phyloP scores from a whole-genome alignment of 345 rosid species.

The Pugionium cornutum region DNA sequence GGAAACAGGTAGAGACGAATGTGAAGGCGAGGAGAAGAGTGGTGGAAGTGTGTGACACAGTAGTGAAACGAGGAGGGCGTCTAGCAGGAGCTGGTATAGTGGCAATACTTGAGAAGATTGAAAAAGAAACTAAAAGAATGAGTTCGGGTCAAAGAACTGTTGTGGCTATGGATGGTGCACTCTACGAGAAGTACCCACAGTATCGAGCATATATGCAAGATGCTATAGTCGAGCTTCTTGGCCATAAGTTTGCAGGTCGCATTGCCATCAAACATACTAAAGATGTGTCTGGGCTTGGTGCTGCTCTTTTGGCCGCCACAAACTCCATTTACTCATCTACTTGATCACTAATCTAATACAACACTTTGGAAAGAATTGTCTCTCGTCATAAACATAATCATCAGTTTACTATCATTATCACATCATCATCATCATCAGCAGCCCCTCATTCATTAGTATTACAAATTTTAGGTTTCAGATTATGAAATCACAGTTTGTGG shows the following conservation, averaged over 20 bases:
- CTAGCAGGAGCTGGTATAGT: constrained; percentile 94
- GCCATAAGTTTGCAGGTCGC: constrained; percentile 50
- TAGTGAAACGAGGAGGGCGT: constrained; percentile 72
- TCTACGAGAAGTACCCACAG: constrained; percentile 71
- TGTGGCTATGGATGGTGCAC: constrained; percentile 87
- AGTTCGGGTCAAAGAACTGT: constrained; percentile 62
- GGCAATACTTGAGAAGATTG: constrained; percentile 77
- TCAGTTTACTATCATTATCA: too few relatives aligned
- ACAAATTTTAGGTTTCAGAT: too few relatives aligned
- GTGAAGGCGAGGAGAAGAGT: constrained; percentile 53
- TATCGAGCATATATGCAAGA: constrained; percentile 66
- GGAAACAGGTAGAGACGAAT: constrained; percentile 54
- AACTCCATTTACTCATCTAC: constrained; percentile 52
- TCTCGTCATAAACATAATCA: too few relatives aligned
- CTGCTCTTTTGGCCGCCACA: constrained; percentile 83
- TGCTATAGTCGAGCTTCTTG: constrained; percentile 69
- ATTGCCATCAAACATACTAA: constrained; percentile 66
- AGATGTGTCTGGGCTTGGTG: constrained; percentile 91
- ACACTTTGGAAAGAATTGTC: too few relatives aligned
- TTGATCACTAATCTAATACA: too few relatives aligned
- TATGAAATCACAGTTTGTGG: too few relatives aligned
- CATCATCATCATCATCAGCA: too few relatives aligned
- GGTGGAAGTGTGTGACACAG: constrained; percentile 59
- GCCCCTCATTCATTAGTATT: too few relatives aligned
- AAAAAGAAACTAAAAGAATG: constrained; percentile 57